These are phyloP conservation scores for Ettlia oleoabundans DNA, from an alignment of 139 green algal species.

Conservation along the genomic window DNA sequence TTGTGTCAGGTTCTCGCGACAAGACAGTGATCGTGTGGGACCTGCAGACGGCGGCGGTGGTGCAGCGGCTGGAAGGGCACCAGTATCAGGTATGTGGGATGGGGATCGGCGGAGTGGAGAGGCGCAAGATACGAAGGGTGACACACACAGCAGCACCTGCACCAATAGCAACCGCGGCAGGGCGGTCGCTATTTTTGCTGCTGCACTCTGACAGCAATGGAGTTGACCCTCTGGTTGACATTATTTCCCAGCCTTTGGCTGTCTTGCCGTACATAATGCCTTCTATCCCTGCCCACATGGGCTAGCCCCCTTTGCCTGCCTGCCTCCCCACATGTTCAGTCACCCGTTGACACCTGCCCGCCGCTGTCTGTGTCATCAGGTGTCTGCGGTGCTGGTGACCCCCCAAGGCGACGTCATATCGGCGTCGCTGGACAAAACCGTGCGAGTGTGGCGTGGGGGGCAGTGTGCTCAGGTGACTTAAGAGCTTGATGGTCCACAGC, in stretches of 20 bases:
- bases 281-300: too few relatives aligned
- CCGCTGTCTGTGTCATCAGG: conserved; percentile 45
- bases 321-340: background rate
- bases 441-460: conserved; percentile 77
- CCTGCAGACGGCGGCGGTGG: conserved; percentile 22
- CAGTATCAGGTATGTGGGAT: conserved; percentile 70
- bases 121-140: too few relatives aligned
- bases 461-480: too few relatives aligned
- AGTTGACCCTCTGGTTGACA: too few relatives aligned
- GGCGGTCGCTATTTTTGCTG: too few relatives aligned
- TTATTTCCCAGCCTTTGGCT: too few relatives aligned
- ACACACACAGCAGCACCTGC: background rate
- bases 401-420: conserved; percentile 74
- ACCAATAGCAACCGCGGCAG: too few relatives aligned
- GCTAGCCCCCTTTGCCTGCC: too few relatives aligned
- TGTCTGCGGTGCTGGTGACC: conserved; percentile 77
- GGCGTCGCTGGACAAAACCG: conserved; percentile 83
- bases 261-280: too few relatives aligned
- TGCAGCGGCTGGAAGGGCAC: conserved; percentile 76
- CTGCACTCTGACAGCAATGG: too few relatives aligned
- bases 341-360: background rate
- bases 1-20: conserved; percentile 90
- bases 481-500: too few relatives aligned
- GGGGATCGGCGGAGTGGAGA: background rate
- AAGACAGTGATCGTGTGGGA: conserved; percentile 87